These are phyloP conservation scores for Tylopilus balloui DNA, from an alignment of 768 basidiomycete species.

Conservation along the genomic window DNA sequence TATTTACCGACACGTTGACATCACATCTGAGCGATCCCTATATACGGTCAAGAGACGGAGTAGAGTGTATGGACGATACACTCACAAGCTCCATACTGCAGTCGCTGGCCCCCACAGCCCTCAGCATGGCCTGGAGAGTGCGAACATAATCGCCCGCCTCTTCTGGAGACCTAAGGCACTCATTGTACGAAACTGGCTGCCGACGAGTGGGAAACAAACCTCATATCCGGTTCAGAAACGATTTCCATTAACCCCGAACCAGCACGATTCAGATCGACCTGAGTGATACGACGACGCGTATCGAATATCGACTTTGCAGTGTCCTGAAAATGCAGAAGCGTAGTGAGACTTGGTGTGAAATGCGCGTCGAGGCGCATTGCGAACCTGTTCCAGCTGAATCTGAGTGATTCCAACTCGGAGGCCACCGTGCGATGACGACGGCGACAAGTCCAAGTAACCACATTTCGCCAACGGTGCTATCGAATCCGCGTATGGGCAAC, in stretches of 20 bases:
- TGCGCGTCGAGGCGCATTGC: slow-evolving; percentile 11
- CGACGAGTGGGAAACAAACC: slow-evolving; percentile 33
- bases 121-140: slow-evolving; percentile 72
- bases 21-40: slow-evolving; percentile 95
- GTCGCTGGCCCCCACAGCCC: slow-evolving; percentile 83
- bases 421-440: slow-evolving; percentile 29
- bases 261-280: slow-evolving; percentile 87
- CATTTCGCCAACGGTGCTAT: slow-evolving; percentile 74
- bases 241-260: slow-evolving; percentile 93
- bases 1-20: slow-evolving; percentile 90
- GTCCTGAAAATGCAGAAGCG: slow-evolving; percentile 49
- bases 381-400: slow-evolving; percentile 92
- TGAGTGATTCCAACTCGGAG: slow-evolving; percentile 79
- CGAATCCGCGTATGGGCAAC: neutral
- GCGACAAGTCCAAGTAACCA: slow-evolving; percentile 52
- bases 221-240: slow-evolving; percentile 89
- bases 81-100: slow-evolving; percentile 95
- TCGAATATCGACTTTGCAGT: slow-evolving; percentile 81
- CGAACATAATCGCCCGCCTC: slow-evolving; percentile 87
- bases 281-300: slow-evolving; percentile 45
- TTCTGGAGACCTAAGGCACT: slow-evolving; percentile 59
- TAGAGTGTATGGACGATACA: neutral
- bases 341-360: neutral
- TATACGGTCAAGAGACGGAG: neutral
- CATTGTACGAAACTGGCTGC: neutral